A percentile compares a stretch with the other conserved stretches of the same genome.
Evolutionary conservation across 2,329 filamentous ascomycete species (phyloP).

Genomic region (Purpureocillium takamizusanense): DNA sequence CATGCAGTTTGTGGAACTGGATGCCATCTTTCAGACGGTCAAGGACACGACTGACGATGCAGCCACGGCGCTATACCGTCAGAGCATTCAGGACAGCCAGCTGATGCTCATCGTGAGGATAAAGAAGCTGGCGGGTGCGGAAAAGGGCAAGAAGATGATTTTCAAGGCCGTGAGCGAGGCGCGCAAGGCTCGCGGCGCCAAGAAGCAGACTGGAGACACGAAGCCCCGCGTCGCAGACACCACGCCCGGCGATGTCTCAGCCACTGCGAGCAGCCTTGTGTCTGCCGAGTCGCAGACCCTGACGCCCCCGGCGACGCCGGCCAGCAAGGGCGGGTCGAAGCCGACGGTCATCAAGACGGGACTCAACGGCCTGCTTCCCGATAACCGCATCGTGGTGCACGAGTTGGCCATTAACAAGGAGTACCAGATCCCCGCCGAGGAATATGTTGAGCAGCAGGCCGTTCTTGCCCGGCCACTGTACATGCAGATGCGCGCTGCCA

Average conservation of each 20-base stretch:
- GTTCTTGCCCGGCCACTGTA: conserved; percentile 40
- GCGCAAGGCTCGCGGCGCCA: conserved; percentile 53
- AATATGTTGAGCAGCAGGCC: conserved; percentile 49
- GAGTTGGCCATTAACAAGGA: conserved; percentile 74
- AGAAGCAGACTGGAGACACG: conserved; percentile 60
- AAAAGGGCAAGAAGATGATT: conserved; percentile 63
- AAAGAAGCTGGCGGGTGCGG: conserved; percentile 65
- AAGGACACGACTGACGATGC: conserved; percentile 67
- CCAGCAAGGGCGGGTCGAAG: conserved; percentile 28
- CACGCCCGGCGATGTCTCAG: conserved; percentile 25
- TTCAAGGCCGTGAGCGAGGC: conserved; percentile 67
- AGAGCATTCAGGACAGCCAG: conserved; percentile 76
- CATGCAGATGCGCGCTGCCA: conserved; percentile 51
- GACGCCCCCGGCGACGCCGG: conserved; percentile 44
- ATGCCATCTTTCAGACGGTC: conserved; percentile 75
- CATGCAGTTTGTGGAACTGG: conserved; percentile 76
- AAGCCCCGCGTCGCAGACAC: conserved; percentile 57
- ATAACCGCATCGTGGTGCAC: conserved; percentile 68
- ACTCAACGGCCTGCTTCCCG: conserved; percentile 51
- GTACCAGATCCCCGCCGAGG: conserved; percentile 58
- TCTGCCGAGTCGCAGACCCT: conserved; percentile 37
- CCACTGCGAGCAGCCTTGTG: conserved; percentile 26
- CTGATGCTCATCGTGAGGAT: conserved; percentile 71
- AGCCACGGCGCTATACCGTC: conserved; percentile 66
- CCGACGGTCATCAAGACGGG: conserved; percentile 26